A percentile compares a stretch with the other conserved stretches of the same genome.
These are phyloP conservation scores for Drechslerella coelobrocha DNA, from an alignment of 2,329 filamentous ascomycete genomes.

Conservation along the genomic window DNA sequence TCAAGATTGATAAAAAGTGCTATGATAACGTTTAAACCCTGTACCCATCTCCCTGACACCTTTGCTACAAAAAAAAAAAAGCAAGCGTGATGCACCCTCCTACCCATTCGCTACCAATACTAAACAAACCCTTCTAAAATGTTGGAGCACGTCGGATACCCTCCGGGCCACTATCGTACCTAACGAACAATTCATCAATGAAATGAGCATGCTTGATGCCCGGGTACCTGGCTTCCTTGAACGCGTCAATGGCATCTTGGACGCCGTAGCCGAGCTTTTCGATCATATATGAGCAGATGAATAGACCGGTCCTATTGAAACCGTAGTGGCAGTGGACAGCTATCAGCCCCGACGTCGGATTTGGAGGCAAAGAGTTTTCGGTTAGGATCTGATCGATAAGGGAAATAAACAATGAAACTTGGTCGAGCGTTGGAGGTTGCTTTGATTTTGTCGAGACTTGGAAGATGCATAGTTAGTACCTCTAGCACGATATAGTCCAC, in stretches of 20 bases:
- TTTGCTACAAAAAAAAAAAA: neutral
- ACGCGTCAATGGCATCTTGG: conserved; percentile 78
- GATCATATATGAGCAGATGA: conserved; percentile 88
- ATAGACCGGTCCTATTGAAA: conserved; percentile 91
- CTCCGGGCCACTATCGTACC: conserved; percentile 68
- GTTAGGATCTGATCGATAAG: conserved; percentile 62
- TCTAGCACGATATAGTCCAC: neutral
- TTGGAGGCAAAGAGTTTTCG: conserved; percentile 49
- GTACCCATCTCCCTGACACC: neutral
- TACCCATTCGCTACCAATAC: neutral
- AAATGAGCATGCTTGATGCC: conserved; percentile 92
- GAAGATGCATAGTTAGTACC: neutral
- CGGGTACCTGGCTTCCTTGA: conserved; percentile 74
- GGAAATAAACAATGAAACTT: conserved; percentile 67
- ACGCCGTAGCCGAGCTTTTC: conserved; percentile 76
- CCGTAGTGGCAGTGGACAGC: conserved; percentile 87
- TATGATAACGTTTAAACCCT: no score
- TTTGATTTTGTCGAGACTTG: conserved; percentile 76
- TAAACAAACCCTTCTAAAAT: conserved; percentile 30
- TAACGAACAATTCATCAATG: conserved; percentile 78
- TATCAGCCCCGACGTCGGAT: conserved; percentile 49
- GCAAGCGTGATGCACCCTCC: neutral
- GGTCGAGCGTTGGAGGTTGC: conserved; percentile 73
- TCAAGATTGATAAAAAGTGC: no score
- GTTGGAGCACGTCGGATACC: conserved; percentile 59